Conservation (phyloP, 2,329 filamentous ascomycete genomes). For the Stemphylium beticola region DNA sequence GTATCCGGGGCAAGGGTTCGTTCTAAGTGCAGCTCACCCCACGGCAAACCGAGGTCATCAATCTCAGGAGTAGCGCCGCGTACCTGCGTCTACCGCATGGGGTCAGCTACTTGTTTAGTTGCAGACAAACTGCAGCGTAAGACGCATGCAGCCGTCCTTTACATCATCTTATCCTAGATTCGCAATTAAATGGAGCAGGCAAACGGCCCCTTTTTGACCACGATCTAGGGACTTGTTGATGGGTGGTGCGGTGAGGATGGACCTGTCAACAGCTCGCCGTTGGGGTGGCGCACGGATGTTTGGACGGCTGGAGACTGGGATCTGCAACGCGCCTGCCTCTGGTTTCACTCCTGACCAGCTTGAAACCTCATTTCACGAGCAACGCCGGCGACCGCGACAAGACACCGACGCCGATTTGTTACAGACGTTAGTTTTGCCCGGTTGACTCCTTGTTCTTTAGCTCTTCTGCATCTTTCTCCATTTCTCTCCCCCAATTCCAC, state of each 20-base stretch:
- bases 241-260: constrained; percentile 6
- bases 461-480: background rate
- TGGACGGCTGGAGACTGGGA: constrained; percentile 5
- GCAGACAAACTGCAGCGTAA: constrained; percentile 6
- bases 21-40: background rate
- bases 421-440: background rate
- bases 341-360: constrained; percentile 17
- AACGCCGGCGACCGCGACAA: constrained; percentile 8
- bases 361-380: constrained; percentile 15
- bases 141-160: constrained; percentile 8
- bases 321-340: constrained; percentile 11
- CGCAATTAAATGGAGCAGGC: constrained; percentile 9
- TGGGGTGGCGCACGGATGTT: constrained; percentile 8
- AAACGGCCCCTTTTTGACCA: constrained; percentile 1
- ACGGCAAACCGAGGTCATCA: background rate
- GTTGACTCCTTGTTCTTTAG: background rate
- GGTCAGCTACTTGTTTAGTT: constrained; percentile 3
- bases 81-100: constrained; percentile 25
- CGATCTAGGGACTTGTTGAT: background rate
- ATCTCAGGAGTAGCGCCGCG: constrained; percentile 29
- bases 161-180: constrained; percentile 15
- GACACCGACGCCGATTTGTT: constrained; percentile 3
- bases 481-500: background rate
- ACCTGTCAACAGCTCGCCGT: constrained; percentile 11
- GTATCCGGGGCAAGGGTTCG: background rate